phyloP scores from a whole-genome alignment of 306 rosid genomes.

The Dalbergia cochinchinensis region DNA sequence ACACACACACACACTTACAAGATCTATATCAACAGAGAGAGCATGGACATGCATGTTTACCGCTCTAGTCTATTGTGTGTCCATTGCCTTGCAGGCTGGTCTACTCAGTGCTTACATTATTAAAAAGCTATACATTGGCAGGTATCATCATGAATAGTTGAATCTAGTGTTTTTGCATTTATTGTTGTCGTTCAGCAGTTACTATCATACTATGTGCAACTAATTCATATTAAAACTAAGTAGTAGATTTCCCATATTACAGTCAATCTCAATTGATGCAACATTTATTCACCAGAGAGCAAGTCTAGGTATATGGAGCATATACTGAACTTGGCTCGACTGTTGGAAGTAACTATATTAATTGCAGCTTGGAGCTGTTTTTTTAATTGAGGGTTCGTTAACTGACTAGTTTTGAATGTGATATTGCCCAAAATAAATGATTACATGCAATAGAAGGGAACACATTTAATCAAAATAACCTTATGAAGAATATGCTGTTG shows the following conservation, averaged over 20 bases:
- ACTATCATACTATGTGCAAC: not conserved
- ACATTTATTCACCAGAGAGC: not conserved
- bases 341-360: conserved; percentile 11
- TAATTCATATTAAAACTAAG: not conserved
- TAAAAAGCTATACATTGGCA: conserved; percentile 89
- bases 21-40: not conserved
- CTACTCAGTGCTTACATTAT: conserved; percentile 88
- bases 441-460: conserved; percentile 9
- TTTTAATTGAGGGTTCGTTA: not conserved
- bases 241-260: not conserved
- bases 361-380: too few species aligned
- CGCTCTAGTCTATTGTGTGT: conserved; percentile 47
- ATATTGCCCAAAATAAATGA: not conserved
- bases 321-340: not conserved
- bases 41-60: conserved; percentile 9
- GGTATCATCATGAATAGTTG: conserved; percentile 54
- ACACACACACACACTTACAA: not conserved
- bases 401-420: not conserved
- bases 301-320: conserved; percentile 1
- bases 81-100: conserved; percentile 72
- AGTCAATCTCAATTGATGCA: conserved; percentile 10
- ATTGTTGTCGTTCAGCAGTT: conserved; percentile 10
- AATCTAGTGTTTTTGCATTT: conserved; percentile 28
- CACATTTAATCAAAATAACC: not conserved
- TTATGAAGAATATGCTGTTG: not conserved